phyloP scores from a whole-genome alignment of 352 stramenopile species.

The Phytopythium ostracodes region DNA sequence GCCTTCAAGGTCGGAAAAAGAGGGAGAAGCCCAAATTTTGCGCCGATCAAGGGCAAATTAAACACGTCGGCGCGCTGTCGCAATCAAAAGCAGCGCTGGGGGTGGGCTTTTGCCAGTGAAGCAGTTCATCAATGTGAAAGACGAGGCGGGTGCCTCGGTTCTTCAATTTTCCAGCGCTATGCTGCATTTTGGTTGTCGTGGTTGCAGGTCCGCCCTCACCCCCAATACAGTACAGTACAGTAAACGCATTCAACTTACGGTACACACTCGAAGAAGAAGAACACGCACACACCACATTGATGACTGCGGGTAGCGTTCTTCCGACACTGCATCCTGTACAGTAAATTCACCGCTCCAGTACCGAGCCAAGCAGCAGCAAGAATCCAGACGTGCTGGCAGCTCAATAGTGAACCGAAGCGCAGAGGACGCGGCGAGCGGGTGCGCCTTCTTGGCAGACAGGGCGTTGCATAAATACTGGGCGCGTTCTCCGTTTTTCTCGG shows the following conservation, averaged over 20 bases:
- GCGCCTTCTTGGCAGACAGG: not conserved
- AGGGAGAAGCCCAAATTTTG: conserved; percentile 1
- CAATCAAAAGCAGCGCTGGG: no score
- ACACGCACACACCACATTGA: not conserved
- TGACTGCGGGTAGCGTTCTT: not conserved
- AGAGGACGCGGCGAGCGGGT: not conserved
- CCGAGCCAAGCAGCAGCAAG: no score
- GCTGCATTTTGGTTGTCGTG: not conserved
- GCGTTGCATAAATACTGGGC: not conserved
- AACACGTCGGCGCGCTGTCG: not conserved
- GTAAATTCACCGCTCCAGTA: not conserved
- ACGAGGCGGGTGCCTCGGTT: not conserved
- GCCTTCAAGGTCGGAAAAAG: not conserved
- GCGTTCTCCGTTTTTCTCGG: not conserved
- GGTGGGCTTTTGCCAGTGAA: no score
- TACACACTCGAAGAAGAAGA: not conserved
- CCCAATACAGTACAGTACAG: no score
- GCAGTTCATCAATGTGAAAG: not conserved
- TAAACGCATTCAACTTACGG: not conserved
- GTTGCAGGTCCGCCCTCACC: not conserved
- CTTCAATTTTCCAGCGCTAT: not conserved
- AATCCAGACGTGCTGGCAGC: no score
- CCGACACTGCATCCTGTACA: no score
- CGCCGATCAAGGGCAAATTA: not conserved
- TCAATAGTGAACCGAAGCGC: not conserved